These are phyloP conservation scores for Fusarium floridanum DNA, from an alignment of 2,329 filamentous ascomycete genomes.

Conservation along the genomic window DNA sequence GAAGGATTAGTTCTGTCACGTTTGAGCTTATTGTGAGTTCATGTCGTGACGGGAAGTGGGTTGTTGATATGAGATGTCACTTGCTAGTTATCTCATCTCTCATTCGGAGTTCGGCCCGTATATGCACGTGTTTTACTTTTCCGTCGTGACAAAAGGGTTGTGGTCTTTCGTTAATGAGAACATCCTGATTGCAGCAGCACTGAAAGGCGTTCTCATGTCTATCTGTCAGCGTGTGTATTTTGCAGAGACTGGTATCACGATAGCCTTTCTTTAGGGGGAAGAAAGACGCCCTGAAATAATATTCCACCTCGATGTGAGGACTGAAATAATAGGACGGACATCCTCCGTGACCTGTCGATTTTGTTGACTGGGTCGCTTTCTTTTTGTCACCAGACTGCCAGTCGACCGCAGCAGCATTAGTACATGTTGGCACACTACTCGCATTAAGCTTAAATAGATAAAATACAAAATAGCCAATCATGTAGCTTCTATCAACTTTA, in stretches of 20 bases:
- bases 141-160: not conserved
- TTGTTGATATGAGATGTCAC: not conserved
- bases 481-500: not conserved
- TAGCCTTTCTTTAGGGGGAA: too few species aligned
- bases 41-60: not conserved
- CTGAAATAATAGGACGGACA: too few species aligned
- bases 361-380: not conserved
- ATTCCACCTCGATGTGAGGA: not conserved
- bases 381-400: not conserved
- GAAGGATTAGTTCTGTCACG: not conserved
- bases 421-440: too few species aligned
- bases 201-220: too few species aligned
- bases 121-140: not conserved
- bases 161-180: not conserved
- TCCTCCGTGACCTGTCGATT: not conserved
- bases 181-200: too few species aligned
- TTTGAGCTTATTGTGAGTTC: not conserved
- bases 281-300: too few species aligned
- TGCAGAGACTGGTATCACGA: too few species aligned
- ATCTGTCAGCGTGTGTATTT: too few species aligned
- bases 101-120: not conserved
- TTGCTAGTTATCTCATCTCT: not conserved
- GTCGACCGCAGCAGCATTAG: accelerated
- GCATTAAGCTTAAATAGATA: not conserved
- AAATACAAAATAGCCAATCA: slow-evolving; percentile 50